phyloP scores from a whole-genome alignment of 331 rosid genomes.

The Dryas integrifolia region DNA sequence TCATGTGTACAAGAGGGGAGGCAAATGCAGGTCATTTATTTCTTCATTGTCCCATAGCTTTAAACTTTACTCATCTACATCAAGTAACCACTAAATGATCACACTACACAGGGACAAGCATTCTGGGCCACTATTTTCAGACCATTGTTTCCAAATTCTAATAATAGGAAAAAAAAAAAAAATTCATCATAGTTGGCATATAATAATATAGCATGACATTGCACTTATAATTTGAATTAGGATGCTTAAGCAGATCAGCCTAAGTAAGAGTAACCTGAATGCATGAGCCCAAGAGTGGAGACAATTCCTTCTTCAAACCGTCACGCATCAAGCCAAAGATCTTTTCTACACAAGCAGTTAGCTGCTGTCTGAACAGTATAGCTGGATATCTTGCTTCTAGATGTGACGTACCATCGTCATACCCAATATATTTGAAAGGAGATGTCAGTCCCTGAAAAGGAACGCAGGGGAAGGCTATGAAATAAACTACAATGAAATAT shows the following conservation, averaged over 20 bases:
- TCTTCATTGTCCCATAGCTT: background rate
- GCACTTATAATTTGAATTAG: background rate
- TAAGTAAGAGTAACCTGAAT: constrained; percentile 70
- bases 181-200: background rate
- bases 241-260: constrained; percentile 7
- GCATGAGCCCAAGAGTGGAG: constrained; percentile 77
- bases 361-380: constrained; percentile 89
- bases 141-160: background rate
- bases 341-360: constrained; percentile 96
- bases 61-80: background rate
- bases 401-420: constrained; percentile 78
- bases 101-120: background rate
- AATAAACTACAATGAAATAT: background rate
- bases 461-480: constrained; percentile 4
- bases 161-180: background rate
- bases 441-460: constrained; percentile 71
- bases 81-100: background rate
- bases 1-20: background rate
- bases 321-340: constrained; percentile 93
- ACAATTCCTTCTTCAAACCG: constrained; percentile 83
- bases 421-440: constrained; percentile 65
- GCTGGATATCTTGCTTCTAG: constrained; percentile 98
- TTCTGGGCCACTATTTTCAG: background rate
- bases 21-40: background rate
- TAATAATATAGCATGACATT: background rate